These are phyloP conservation scores for Talaromyces sp. DNA, from an alignment of 2,329 filamentous ascomycete species.

Conservation along the genomic window DNA sequence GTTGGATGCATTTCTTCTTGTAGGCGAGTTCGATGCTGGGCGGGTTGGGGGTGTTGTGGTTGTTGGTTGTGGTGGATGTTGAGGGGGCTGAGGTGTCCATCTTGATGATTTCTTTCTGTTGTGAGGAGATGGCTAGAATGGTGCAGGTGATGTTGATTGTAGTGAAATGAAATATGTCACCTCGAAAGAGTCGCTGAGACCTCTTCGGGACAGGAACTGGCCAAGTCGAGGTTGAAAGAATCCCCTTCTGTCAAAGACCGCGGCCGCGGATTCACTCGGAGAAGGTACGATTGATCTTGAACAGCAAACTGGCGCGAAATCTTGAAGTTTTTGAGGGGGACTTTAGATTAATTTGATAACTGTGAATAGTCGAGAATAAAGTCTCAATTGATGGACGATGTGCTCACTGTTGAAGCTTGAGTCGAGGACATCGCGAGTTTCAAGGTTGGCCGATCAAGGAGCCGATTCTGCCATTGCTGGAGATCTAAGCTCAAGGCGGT, in stretches of 20 bases:
- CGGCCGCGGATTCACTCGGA: not conserved
- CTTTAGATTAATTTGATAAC: not conserved
- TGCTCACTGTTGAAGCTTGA: not conserved
- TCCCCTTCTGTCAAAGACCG: not conserved
- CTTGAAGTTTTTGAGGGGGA: no score
- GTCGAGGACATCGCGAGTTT: not conserved
- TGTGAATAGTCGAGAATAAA: not conserved
- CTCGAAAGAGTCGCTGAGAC: no score
- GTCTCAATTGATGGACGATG: not conserved
- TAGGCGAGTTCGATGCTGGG: conserved; percentile 95
- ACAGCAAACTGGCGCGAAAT: no score
- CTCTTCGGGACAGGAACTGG: not conserved
- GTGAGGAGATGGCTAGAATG: not conserved
- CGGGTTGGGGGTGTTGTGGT: conserved; percentile 53
- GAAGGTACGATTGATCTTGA: not conserved
- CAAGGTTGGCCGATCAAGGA: not conserved
- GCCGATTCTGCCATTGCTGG: not conserved
- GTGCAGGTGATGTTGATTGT: not conserved
- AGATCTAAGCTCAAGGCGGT: not conserved
- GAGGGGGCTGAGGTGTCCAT: conserved; percentile 16
- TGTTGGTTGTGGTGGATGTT: conserved; percentile 8
- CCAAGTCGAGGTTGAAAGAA: not conserved
- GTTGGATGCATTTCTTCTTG: conserved; percentile 90
- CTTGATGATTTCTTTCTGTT: not conserved
- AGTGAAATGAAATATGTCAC: no score